A percentile compares a stretch with the other conserved stretches of the same genome.
Evolutionary conservation across 1,284 basidiomycete species (phyloP).

Genomic region (Ustilago sp.): DNA sequence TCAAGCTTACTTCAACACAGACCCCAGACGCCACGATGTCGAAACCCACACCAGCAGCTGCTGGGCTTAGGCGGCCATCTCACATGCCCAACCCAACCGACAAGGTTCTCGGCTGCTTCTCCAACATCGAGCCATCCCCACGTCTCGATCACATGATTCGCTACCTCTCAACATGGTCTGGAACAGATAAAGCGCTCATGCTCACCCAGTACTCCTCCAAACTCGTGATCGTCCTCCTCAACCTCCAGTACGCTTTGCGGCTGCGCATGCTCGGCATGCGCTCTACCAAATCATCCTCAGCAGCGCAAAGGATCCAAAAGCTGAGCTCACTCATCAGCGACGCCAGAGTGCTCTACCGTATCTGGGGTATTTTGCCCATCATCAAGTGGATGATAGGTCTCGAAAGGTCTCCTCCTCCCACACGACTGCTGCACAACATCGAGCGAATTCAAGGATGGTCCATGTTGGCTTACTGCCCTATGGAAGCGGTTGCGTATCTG

Average conservation of each 20-base stretch:
- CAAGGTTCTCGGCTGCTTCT: constrained; percentile 60
- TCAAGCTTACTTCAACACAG: background rate
- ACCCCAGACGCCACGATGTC: constrained; percentile 27
- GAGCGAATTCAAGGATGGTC: constrained; percentile 68
- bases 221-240: constrained; percentile 61
- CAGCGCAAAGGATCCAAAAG: constrained; percentile 48
- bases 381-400: constrained; percentile 68
- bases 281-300: constrained; percentile 45
- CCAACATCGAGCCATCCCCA: constrained; percentile 54
- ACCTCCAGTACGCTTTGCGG: constrained; percentile 59
- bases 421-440: constrained; percentile 62
- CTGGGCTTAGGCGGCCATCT: constrained; percentile 20
- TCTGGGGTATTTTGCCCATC: constrained; percentile 69
- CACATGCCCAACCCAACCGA: constrained; percentile 50
- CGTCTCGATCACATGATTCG: constrained; percentile 66
- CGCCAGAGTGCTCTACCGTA: constrained; percentile 64
- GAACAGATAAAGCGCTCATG: constrained; percentile 68
- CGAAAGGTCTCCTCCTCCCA: constrained; percentile 63
- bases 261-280: constrained; percentile 51
- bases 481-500: constrained; percentile 68
- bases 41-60: constrained; percentile 28
- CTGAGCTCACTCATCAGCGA: constrained; percentile 60
- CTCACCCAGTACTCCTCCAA: constrained; percentile 66
- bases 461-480: constrained; percentile 68
- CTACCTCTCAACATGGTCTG: constrained; percentile 67